Evolutionary conservation across 768 basidiomycete genomes (phyloP).

Genomic region (Gymnopilus junonius): DNA sequence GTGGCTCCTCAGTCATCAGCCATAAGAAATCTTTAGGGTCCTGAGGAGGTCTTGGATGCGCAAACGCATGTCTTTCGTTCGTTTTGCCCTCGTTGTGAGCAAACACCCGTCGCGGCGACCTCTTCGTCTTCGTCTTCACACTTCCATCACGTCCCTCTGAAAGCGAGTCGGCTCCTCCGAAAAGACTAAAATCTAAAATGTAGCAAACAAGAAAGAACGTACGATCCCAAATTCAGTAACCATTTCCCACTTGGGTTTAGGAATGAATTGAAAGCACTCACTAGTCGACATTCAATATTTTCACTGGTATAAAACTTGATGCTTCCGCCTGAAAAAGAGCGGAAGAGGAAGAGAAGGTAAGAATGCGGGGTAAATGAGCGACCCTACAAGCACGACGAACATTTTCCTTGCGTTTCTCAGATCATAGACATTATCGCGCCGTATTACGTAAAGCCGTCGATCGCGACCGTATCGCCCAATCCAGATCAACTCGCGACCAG

Average conservation of each 20-base stretch:
- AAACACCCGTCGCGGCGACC: conserved; percentile 56
- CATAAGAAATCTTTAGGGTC: conserved; percentile 91
- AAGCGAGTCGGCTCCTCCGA: conserved; percentile 83
- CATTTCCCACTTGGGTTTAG: neutral
- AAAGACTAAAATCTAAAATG: conserved; percentile 71
- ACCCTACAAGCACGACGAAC: conserved; percentile 1
- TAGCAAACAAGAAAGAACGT: neutral
- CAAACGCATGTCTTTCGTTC: conserved; percentile 38
- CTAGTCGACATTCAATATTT: neutral
- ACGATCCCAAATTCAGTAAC: neutral
- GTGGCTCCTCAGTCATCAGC: conserved; percentile 98
- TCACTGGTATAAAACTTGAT: too few species aligned
- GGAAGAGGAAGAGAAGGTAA: neutral
- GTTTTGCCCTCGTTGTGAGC: conserved; percentile 41
- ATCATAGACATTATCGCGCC: neutral
- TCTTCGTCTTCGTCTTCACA: conserved; percentile 15
- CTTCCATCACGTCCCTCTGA: conserved; percentile 44
- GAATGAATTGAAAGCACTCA: neutral
- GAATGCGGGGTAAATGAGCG: neutral
- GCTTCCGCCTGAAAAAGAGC: neutral
- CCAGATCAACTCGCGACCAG: too few species aligned
- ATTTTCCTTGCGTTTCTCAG: neutral
- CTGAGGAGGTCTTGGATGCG: conserved; percentile 59
- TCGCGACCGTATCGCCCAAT: too few species aligned
- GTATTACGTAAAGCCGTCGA: neutral